Conservation (phyloP, 805 yeast species). For the Yarrowia hollandica region DNA sequence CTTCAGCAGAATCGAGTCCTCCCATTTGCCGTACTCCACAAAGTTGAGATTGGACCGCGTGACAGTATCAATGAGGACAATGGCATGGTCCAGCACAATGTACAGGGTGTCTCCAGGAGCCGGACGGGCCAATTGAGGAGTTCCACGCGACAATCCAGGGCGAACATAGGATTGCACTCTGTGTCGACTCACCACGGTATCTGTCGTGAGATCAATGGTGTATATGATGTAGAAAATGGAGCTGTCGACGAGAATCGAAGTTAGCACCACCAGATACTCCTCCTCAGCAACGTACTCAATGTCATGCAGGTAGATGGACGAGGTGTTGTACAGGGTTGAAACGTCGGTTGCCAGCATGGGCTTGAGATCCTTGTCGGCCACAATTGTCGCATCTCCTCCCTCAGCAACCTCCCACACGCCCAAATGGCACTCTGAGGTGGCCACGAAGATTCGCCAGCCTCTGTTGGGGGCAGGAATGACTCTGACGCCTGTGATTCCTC, state of each 20-base stretch:
- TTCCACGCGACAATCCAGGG: constrained; percentile 34
- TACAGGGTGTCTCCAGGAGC: constrained; percentile 56
- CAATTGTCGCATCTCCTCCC: constrained; percentile 46
- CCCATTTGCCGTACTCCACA: constrained; percentile 60
- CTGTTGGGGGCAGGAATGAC: not conserved
- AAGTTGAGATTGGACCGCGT: constrained; percentile 41
- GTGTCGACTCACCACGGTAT: constrained; percentile 60
- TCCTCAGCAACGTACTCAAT: constrained; percentile 51
- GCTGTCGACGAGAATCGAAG: constrained; percentile 44
- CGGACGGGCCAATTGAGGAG: constrained; percentile 58
- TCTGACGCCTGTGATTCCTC: not conserved
- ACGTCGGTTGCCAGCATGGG: constrained; percentile 46
- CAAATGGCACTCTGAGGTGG: constrained; percentile 50
- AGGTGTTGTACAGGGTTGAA: constrained; percentile 49
- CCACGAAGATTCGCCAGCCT: constrained; percentile 39
- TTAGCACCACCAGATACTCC: constrained; percentile 51
- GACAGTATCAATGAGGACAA: constrained; percentile 65
- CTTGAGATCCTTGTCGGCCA: constrained; percentile 43
- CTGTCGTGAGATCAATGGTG: constrained; percentile 53
- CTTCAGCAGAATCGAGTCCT: constrained; percentile 68
- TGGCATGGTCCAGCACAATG: constrained; percentile 57
- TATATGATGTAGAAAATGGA: constrained; percentile 51
- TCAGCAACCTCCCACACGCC: constrained; percentile 53
- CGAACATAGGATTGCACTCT: constrained; percentile 52
- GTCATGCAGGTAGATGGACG: constrained; percentile 55